Percentiles rank a stretch among this genome's conserved stretches.
Evolutionary conservation across 495 filamentous ascomycete genomes (phyloP).

Genomic region (Corynascus novoguineensis): DNA sequence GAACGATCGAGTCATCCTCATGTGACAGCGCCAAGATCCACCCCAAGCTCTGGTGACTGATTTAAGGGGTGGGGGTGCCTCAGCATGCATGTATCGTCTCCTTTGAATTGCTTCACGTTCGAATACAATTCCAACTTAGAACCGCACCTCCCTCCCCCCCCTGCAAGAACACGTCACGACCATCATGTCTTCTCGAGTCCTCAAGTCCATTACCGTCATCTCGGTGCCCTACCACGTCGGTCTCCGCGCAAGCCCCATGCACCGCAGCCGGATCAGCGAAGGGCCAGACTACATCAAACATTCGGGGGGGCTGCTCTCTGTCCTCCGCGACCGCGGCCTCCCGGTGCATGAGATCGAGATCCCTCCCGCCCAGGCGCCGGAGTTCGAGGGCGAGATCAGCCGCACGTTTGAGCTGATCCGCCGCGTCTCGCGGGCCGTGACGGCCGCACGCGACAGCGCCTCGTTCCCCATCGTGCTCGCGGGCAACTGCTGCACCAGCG

Average conservation of each 20-base stretch:
- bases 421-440: slow-evolving; percentile 8
- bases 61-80: too few species aligned
- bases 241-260: slow-evolving; percentile 12
- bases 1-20: too few species aligned
- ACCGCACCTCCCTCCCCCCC: neutral
- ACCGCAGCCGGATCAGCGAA: slow-evolving; percentile 12
- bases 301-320: slow-evolving; percentile 2
- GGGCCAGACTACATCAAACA: slow-evolving; percentile 10
- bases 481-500: slow-evolving; percentile 12
- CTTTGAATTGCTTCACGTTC: too few species aligned
- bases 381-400: slow-evolving; percentile 15
- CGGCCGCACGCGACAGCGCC: neutral
- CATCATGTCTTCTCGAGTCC: neutral
- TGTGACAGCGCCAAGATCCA: too few species aligned
- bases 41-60: too few species aligned
- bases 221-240: slow-evolving; percentile 14
- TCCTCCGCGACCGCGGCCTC: neutral
- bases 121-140: neutral
- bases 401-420: slow-evolving; percentile 14
- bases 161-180: neutral
- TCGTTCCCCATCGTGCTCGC: slow-evolving; percentile 14
- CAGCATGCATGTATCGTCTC: too few species aligned
- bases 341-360: neutral
- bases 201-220: slow-evolving; percentile 12
- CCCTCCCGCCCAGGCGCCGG: neutral